phyloP scores from a whole-genome alignment of 768 basidiomycete species.

The Lyophyllum atratum region DNA sequence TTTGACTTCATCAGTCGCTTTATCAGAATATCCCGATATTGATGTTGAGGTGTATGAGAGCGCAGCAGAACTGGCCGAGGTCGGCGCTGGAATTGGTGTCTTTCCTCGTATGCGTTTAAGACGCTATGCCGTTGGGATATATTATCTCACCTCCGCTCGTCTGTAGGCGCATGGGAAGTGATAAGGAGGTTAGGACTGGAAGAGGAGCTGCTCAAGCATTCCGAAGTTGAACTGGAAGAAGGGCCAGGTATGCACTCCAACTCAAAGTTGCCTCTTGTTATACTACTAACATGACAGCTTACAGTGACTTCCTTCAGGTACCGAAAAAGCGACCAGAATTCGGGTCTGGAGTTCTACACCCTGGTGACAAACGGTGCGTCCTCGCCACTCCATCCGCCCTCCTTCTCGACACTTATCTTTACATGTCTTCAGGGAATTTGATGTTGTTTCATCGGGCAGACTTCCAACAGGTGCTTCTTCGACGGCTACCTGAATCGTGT shows the following conservation, averaged over 20 bases:
- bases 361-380: slow-evolving; percentile 57
- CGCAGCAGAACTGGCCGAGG: slow-evolving; percentile 47
- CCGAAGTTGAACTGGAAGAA: slow-evolving; percentile 38
- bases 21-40: slow-evolving; percentile 52
- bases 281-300: slow-evolving; percentile 1
- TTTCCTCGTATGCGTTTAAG: slow-evolving; percentile 42
- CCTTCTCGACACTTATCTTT: slow-evolving; percentile 10
- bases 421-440: slow-evolving; percentile 40
- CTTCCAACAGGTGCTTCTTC: slow-evolving; percentile 61
- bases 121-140: slow-evolving; percentile 7
- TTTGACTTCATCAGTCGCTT: slow-evolving; percentile 30
- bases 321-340: slow-evolving; percentile 61
- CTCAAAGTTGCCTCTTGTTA: background rate
- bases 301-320: slow-evolving; percentile 55
- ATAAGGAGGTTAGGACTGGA: slow-evolving; percentile 48
- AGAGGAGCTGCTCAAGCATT: slow-evolving; percentile 40
- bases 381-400: background rate
- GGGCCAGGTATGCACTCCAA: slow-evolving; percentile 36
- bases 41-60: slow-evolving; percentile 60
- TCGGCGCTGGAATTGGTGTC: slow-evolving; percentile 65
- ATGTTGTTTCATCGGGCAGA: slow-evolving; percentile 66
- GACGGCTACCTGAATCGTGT: slow-evolving; percentile 46
- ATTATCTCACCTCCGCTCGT: background rate
- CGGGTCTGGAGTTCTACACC: slow-evolving; percentile 54
- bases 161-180: slow-evolving; percentile 49